Evolutionary conservation across 192 early-diverging fungal species (phyloP).

Genomic region (Polychytrium aggregatum): DNA sequence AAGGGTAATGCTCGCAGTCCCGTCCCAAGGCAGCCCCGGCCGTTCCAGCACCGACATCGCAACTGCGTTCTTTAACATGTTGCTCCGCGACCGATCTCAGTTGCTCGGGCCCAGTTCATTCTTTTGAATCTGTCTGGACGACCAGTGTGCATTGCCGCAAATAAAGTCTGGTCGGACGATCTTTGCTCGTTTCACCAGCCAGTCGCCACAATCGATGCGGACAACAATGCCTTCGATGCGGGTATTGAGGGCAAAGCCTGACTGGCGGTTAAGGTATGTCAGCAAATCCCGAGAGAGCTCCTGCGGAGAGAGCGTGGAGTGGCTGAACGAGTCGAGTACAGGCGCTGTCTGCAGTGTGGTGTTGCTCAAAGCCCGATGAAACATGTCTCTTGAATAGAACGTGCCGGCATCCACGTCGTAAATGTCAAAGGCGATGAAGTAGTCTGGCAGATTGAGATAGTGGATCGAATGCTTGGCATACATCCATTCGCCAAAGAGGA

Average conservation of each 20-base stretch:
- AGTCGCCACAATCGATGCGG: conserved; percentile 17
- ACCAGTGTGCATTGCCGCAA: conserved; percentile 36
- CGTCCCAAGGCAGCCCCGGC: too few species aligned
- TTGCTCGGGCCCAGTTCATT: too few species aligned
- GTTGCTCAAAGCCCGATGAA: not conserved
- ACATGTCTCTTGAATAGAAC: conserved; percentile 5
- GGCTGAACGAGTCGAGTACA: not conserved
- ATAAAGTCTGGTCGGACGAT: conserved; percentile 32
- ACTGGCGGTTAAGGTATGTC: not conserved
- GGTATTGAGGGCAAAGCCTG: conserved; percentile 2
- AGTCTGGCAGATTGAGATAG: conserved; percentile 18
- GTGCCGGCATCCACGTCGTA: conserved; percentile 11
- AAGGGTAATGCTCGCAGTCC: too few species aligned
- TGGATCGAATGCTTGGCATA: conserved; percentile 20
- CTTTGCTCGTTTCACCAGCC: conserved; percentile 24
- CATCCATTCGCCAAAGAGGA: conserved; percentile 40
- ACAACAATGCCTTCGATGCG: conserved; percentile 21
- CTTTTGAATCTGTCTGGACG: too few species aligned
- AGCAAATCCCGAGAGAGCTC: not conserved
- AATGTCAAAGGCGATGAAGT: conserved; percentile 30
- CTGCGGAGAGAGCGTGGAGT: conserved; percentile 5
- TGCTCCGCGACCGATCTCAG: too few species aligned
- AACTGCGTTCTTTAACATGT: too few species aligned
- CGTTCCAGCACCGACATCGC: too few species aligned
- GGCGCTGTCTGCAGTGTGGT: not conserved